phyloP scores from a whole-genome alignment of 1,284 basidiomycete species.

The Macrocystidia cucumis region DNA sequence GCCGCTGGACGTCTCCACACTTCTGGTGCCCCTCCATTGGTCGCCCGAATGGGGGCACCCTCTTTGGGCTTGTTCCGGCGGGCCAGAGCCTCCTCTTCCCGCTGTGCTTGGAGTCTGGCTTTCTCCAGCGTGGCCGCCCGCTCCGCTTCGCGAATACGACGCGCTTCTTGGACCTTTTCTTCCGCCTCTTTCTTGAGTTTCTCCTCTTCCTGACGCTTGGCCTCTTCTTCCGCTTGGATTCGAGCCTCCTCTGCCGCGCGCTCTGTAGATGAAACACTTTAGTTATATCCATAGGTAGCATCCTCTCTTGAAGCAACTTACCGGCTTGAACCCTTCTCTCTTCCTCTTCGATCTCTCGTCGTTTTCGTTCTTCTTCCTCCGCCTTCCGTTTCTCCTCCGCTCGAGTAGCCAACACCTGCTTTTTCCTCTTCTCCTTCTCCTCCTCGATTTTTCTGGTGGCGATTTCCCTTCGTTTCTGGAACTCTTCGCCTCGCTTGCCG shows the following conservation, averaged over 20 bases:
- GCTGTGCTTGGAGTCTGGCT: slow-evolving; percentile 54
- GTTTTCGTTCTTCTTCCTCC: slow-evolving; percentile 42
- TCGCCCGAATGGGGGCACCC: slow-evolving; percentile 14
- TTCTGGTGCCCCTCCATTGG: slow-evolving; percentile 18
- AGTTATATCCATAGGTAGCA: slow-evolving; percentile 2
- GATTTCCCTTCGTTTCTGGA: slow-evolving; percentile 50
- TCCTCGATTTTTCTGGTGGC: slow-evolving; percentile 74
- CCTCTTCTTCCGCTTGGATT: slow-evolving; percentile 41
- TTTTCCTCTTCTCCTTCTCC: slow-evolving; percentile 76
- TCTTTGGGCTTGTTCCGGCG: slow-evolving; percentile 27
- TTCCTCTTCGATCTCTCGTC: slow-evolving; percentile 43
- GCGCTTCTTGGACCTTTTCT: slow-evolving; percentile 42
- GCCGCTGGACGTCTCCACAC: slow-evolving; percentile 35
- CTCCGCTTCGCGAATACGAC: slow-evolving; percentile 62
- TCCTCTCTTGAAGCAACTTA: slow-evolving; percentile 24
- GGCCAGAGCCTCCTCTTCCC: slow-evolving; percentile 76
- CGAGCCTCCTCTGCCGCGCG: slow-evolving; percentile 48
- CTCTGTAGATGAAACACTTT: slow-evolving; percentile 27
- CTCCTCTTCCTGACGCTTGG: slow-evolving; percentile 38
- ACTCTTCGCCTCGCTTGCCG: slow-evolving; percentile 65
- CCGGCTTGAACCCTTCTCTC: slow-evolving; percentile 44
- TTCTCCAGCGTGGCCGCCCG: slow-evolving; percentile 53
- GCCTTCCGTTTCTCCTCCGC: slow-evolving; percentile 47
- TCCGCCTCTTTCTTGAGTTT: slow-evolving; percentile 55
- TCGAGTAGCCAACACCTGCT: slow-evolving; percentile 42